Base-by-base conservation (phyloP, 192 early-diverging fungal genomes). In the Fimicolochytrium jonesii region DNA sequence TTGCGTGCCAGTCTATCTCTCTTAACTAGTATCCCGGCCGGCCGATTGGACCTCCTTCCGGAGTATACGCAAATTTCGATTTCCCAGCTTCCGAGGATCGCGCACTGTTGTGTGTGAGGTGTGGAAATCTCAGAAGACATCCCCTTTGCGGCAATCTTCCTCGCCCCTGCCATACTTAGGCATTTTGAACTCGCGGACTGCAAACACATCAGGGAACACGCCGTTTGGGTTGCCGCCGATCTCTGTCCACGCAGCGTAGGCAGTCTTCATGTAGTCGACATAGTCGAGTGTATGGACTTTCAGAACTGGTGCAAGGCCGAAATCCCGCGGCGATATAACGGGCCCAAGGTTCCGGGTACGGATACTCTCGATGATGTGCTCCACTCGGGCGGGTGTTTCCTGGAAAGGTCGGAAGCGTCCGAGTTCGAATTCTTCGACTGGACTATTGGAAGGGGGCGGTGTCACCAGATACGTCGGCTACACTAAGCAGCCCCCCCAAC, bases 251-350 rank as follows among this genome's bases (percentile, higher is more conserved):
- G 60, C 22, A 11, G 77, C 58, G 56, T 83, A 86, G 6, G 86
- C 80, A 5, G 62, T 76, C 50, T 79, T 45, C 39, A 89, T 67
- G 51, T 84, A 88, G 0, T 78, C 68, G 3, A 86, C 20, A 57
- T 85, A 87, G 18, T 84, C 84, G 18, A 68, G 28, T 13, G 75
- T 59, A 58, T 89, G 87, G 10, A 88, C 76, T 4, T 66, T 60
- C 28, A 74, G 32, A 41, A 89, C 84, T 0, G 83, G 77, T 6
- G 59, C 82, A 11, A 79, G 18, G 6, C 82, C 82, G 70, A 77
- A 77, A 58, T 88, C 85, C 3, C 54, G 58, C 18, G 63, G 67
- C 13, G 17, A 32, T 2, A 60, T 25, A 20, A 66, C 26, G 2
- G 34, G 13, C 3, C 60, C 61, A 23, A 62, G 6, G 15, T 42